Conservation (phyloP, 768 basidiomycete species). For the Lentinula aciculospora region DNA sequence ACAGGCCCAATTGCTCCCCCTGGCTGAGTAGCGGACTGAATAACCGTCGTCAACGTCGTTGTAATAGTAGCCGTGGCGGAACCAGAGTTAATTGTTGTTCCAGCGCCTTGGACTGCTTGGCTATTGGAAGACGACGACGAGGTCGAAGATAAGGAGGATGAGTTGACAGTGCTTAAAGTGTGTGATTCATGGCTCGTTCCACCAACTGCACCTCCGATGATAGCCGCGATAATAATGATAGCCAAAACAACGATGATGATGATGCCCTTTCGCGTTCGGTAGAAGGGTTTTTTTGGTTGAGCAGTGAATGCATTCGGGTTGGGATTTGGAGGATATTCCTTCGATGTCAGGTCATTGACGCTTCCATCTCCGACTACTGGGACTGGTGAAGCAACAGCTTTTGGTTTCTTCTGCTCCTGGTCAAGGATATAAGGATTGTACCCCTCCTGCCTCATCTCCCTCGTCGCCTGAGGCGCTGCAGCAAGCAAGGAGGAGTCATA, state of each 20-base stretch:
- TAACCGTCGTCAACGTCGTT: neutral
- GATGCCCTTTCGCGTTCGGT: conserved; percentile 46
- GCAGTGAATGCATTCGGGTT: conserved; percentile 19
- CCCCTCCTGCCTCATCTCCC: conserved; percentile 37
- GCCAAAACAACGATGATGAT: conserved; percentile 30
- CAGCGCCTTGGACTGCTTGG: neutral
- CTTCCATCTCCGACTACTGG: neutral
- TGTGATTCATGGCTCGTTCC: conserved; percentile 26
- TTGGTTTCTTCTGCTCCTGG: conserved; percentile 10
- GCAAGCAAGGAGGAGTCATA: conserved; percentile 36
- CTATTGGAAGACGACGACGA: neutral
- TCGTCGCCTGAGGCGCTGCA: conserved; percentile 35
- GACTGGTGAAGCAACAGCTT: conserved; percentile 6
- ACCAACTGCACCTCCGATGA: conserved; percentile 55
- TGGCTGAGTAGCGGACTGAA: neutral
- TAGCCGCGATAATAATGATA: conserved; percentile 41
- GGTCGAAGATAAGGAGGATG: neutral
- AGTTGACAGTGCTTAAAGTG: neutral
- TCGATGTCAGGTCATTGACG: neutral
- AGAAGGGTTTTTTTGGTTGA: conserved; percentile 23
- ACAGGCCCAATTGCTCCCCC: neutral
- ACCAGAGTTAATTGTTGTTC: neutral
- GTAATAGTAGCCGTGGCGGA: neutral
- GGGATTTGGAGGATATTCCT: conserved; percentile 3
- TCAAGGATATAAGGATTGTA: conserved; percentile 35